Conservation (phyloP, 768 basidiomycete genomes). For the Russula foetens region DNA sequence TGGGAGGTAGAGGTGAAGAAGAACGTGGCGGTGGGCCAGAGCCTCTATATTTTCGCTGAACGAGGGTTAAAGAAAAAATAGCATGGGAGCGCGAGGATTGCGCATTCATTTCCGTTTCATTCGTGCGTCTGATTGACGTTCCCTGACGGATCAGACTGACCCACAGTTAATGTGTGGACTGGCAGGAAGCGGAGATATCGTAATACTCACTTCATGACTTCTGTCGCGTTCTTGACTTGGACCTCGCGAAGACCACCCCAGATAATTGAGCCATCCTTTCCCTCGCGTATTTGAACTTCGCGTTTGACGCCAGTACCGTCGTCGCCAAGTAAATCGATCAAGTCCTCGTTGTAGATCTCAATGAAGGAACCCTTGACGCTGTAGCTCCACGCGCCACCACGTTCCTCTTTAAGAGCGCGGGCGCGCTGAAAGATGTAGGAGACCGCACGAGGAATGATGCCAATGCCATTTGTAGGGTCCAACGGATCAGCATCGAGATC, state of each 20-base stretch:
- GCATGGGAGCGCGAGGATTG: constrained; percentile 98
- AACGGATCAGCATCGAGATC: constrained; percentile 83
- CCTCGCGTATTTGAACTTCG: constrained; percentile 93
- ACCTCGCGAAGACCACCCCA: constrained; percentile 96
- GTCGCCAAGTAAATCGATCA: constrained; percentile 84
- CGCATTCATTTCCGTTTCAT: constrained; percentile 98
- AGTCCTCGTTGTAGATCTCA: constrained; percentile 98
- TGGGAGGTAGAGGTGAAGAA: constrained; percentile 66
- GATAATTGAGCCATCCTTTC: constrained; percentile 93
- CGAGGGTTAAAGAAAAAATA: constrained; percentile 93
- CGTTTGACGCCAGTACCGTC: constrained; percentile 66
- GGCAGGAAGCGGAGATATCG: background rate
- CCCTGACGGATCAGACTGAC: constrained; percentile 80
- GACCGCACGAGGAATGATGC: constrained; percentile 92
- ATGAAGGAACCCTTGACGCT: constrained; percentile 87
- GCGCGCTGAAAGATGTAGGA: constrained; percentile 78
- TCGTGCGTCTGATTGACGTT: constrained; percentile 84
- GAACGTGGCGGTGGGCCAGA: constrained; percentile 62
- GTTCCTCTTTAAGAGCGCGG: constrained; percentile 68
- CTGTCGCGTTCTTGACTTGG: constrained; percentile 68
- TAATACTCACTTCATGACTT: constrained; percentile 83
- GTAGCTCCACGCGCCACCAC: constrained; percentile 68
- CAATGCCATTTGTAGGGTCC: constrained; percentile 80
- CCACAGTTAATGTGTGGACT: constrained; percentile 15
- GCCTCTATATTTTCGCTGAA: constrained; percentile 81